Evolutionary conservation across 1,284 basidiomycete genomes (phyloP).

Genomic region (Cystobasidium slooffiae): DNA sequence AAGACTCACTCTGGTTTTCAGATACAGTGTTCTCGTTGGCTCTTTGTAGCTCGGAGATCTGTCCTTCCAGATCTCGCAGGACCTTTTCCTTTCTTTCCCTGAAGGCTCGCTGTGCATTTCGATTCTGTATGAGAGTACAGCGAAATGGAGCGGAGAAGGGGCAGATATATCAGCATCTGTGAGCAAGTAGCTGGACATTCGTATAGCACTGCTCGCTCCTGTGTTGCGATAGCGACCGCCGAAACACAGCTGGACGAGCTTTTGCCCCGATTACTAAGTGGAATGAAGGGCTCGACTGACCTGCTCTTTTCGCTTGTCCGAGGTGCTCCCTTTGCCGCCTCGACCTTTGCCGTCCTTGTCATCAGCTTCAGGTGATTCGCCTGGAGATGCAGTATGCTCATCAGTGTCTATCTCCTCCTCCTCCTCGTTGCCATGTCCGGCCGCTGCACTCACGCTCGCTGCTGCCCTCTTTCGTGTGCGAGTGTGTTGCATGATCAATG

Average conservation of each 20-base stretch:
- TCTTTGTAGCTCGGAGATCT: conserved; percentile 47
- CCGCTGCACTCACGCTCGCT: conserved; percentile 16
- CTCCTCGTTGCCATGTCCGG: too few relatives aligned
- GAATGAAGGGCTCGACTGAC: conserved; percentile 10
- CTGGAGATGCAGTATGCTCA: conserved; percentile 9
- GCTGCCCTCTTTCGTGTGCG: conserved; percentile 30
- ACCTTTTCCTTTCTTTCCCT: conserved; percentile 53
- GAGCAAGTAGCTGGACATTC: neutral
- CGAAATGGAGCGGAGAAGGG: too few relatives aligned
- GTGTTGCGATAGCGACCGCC: too few relatives aligned
- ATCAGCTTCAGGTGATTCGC: conserved; percentile 28
- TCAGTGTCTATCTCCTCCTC: too few relatives aligned
- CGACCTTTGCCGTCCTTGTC: neutral
- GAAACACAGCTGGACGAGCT: neutral
- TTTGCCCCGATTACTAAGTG: conserved; percentile 14
- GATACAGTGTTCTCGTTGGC: conserved; percentile 39
- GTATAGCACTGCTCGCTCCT: neutral
- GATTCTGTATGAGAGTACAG: conserved; percentile 44
- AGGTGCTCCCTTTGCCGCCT: conserved; percentile 18
- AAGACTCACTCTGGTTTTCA: conserved; percentile 51
- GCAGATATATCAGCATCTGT: neutral
- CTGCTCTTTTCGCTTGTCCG: conserved; percentile 44
- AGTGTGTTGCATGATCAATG: conserved; percentile 17
- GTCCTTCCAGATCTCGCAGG: conserved; percentile 51
- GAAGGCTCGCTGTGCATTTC: conserved; percentile 52